These are phyloP conservation scores for Wallacemonas sp. DNA, from an alignment of 208 protist genomes.

Conservation along the genomic window DNA sequence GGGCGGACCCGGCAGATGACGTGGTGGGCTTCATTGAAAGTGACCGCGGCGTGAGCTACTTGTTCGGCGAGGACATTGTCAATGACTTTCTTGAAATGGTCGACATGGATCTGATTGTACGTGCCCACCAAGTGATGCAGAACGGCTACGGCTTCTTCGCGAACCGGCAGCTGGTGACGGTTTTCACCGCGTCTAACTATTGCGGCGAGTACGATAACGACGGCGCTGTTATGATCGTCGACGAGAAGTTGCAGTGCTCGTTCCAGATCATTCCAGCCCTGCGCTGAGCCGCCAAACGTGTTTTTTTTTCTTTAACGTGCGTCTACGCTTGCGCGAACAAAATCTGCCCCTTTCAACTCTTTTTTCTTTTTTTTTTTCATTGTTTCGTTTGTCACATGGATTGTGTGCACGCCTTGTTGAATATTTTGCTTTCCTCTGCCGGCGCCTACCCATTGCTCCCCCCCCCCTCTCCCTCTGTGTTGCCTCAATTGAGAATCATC, in stretches of 20 bases:
- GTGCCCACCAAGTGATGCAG: constrained; percentile 97
- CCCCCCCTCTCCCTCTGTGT: no score
- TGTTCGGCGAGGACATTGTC: constrained; percentile 97
- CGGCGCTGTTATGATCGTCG: constrained; percentile 98
- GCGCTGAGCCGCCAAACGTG: no score
- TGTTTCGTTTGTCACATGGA: no score
- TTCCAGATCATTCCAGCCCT: constrained; percentile 79
- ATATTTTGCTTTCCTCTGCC: no score
- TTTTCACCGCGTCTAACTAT: constrained; percentile 75
- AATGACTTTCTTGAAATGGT: constrained; percentile 95
- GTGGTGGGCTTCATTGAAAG: constrained; percentile 94
- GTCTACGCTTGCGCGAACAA: no score
- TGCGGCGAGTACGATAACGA: constrained; percentile 98
- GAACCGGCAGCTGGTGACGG: constrained; percentile 96
- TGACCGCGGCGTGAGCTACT: constrained; percentile 82
- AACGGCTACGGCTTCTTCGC: constrained; percentile 98
- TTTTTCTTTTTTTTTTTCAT: neutral
- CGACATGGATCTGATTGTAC: constrained; percentile 98
- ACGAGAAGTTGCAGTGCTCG: constrained; percentile 94
- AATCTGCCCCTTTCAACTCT: no score
- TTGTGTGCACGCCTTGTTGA: no score
- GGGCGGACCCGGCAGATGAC: constrained; percentile 97
- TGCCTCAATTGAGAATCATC: no score
- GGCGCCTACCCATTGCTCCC: no score
- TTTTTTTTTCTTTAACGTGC: no score